Evolutionary conservation across 225 moss, liverwort and hornwort species (phyloP).

Genomic region (Rhytidiadelphus loreus): DNA sequence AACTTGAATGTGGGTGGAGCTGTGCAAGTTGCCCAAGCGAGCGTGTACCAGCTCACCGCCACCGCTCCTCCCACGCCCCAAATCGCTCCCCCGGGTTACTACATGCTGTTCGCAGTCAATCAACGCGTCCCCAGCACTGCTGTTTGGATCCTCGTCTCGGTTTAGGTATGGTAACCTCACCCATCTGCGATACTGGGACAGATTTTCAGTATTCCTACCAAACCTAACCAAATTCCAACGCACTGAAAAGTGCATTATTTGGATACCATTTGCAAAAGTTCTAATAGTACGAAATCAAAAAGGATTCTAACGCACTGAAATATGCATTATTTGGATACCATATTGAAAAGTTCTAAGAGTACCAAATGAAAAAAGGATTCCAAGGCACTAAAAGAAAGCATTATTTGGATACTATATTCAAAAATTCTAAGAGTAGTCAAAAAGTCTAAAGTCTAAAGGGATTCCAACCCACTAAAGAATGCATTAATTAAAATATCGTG

Average conservation of each 20-base stretch:
- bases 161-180: not conserved
- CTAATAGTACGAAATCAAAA: not conserved
- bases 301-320: not conserved
- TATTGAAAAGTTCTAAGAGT: too few species aligned
- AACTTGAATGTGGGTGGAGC: constrained; percentile 25
- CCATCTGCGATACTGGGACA: not conserved
- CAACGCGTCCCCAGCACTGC: constrained; percentile 36
- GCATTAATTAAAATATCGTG: too few species aligned
- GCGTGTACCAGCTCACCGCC: constrained; percentile 35
- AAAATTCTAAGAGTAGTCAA: not conserved
- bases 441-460: too few species aligned
- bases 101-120: constrained; percentile 54
- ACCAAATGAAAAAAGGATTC: not conserved
- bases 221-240: not conserved
- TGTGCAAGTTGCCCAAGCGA: constrained; percentile 41
- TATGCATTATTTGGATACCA: not conserved
- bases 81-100: constrained; percentile 38
- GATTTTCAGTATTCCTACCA: not conserved
- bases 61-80: constrained; percentile 29
- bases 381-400: not conserved
- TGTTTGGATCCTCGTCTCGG: constrained; percentile 27
- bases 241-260: not conserved
- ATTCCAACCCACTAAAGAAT: not conserved
- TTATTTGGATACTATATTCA: not conserved
- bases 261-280: not conserved